Percentiles rank a stretch among this genome's conserved stretches.
These are phyloP conservation scores for Fonsecaea multimorphosa DNA, from an alignment of 2,329 filamentous ascomycete genomes.

Conservation along the genomic window DNA sequence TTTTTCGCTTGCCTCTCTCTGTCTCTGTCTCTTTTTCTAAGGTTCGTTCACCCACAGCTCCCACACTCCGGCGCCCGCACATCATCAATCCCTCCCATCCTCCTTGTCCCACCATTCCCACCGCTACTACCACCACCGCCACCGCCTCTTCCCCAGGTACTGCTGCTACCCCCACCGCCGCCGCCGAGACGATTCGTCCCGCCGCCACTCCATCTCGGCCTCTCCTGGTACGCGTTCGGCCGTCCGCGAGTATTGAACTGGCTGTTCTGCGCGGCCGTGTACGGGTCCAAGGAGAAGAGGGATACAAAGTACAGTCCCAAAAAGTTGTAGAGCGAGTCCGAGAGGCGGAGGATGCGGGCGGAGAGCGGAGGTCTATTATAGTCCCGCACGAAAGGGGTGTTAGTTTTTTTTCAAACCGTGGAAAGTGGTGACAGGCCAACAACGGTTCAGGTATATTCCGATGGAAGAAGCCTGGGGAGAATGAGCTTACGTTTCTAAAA, in stretches of 20 bases:
- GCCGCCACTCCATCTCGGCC: conserved; percentile 39
- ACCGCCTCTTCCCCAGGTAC: conserved; percentile 43
- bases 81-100: conserved; percentile 55
- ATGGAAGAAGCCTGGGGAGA: too few relatives aligned
- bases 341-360: conserved; percentile 50
- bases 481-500: conserved; percentile 33
- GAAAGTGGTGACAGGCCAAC: too few relatives aligned
- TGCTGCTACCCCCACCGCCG: conserved; percentile 39
- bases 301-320: conserved; percentile 57
- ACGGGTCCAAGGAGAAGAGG: conserved; percentile 56
- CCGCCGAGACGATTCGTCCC: conserved; percentile 27
- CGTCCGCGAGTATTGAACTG: conserved; percentile 52
- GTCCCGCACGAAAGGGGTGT: too few relatives aligned
- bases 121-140: conserved; percentile 42
- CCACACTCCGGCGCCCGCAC: conserved; percentile 56
- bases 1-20: neutral
- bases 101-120: conserved; percentile 45
- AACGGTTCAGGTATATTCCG: too few relatives aligned
- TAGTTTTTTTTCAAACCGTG: too few relatives aligned
- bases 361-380: conserved; percentile 55
- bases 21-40: neutral
- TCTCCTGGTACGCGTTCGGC: conserved; percentile 41
- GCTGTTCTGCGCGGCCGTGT: conserved; percentile 53
- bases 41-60: conserved; percentile 46
- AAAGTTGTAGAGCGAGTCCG: conserved; percentile 54